These are phyloP conservation scores for Ceratocystis huliohia DNA, from an alignment of 2,329 filamentous ascomycete genomes.

Conservation along the genomic window DNA sequence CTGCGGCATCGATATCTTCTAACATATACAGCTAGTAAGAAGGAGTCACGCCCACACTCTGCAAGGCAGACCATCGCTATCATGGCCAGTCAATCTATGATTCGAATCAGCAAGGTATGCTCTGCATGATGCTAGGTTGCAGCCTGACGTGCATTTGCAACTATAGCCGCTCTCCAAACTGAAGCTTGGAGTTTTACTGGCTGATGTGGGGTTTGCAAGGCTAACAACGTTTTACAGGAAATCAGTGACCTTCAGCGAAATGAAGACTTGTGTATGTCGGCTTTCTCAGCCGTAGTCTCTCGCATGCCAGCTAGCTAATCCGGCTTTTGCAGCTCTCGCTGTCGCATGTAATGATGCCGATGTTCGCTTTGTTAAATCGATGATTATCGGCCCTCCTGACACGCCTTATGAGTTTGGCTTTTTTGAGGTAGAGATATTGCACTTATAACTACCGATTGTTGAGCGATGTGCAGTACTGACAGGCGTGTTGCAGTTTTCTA, in stretches of 20 bases:
- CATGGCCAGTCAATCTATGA: constrained; percentile 76
- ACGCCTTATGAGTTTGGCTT: constrained; percentile 96
- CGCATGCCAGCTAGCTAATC: not conserved
- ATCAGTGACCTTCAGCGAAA: constrained; percentile 73
- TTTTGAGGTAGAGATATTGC: constrained; percentile 55
- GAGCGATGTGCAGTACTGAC: not conserved
- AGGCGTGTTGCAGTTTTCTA: constrained; percentile 45
- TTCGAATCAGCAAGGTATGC: constrained; percentile 69
- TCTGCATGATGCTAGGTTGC: not conserved
- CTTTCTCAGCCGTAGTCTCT: not conserved
- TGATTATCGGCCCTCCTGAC: constrained; percentile 86
- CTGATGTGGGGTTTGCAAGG: constrained; percentile 14
- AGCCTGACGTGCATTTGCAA: not conserved
- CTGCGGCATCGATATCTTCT: too few relatives aligned
- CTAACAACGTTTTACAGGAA: constrained; percentile 43
- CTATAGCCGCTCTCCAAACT: too few relatives aligned
- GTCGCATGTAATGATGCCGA: constrained; percentile 80
- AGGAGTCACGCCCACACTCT: too few relatives aligned
- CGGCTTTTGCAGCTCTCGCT: constrained; percentile 50
- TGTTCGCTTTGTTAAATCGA: constrained; percentile 71
- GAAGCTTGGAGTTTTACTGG: too few relatives aligned
- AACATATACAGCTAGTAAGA: too few relatives aligned
- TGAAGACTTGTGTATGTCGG: constrained; percentile 62
- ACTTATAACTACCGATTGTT: too few relatives aligned
- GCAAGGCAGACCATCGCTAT: constrained; percentile 20